Conservation (phyloP, 345 rosid species). For the Leavenworthia alabamica region DNA sequence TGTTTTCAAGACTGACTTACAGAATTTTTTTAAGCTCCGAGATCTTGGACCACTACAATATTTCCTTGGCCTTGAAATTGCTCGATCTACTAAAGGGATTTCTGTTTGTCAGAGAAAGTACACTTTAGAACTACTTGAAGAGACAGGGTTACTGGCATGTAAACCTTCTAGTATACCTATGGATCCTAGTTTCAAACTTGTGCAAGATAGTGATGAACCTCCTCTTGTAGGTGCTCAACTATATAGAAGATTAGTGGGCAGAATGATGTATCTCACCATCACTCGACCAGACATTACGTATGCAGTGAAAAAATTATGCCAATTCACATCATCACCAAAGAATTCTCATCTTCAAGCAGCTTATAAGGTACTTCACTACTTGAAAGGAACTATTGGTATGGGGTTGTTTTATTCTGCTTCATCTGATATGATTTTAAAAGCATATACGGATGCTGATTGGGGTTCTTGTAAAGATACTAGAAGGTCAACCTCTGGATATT, state of each 20-base stretch:
- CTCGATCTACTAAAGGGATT: rapidly evolving
- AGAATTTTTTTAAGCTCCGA: not conserved
- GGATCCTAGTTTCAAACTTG: not conserved
- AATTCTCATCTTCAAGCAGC: not conserved
- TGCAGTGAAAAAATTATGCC: not conserved
- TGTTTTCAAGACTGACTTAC: rapidly evolving
- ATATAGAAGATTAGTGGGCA: not conserved
- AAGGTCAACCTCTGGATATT: rapidly evolving
- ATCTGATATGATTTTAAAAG: not conserved
- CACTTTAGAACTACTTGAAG: not conserved
- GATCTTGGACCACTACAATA: not conserved
- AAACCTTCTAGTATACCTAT: not conserved
- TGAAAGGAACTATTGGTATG: not conserved
- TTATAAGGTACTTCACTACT: rapidly evolving
- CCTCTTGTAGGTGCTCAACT: not conserved
- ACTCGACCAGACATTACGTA: no score
- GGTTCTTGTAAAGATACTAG: not conserved
- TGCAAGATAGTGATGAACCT: not conserved
- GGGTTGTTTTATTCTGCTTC: not conserved
- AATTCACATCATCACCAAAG: not conserved
- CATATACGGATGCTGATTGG: not conserved
- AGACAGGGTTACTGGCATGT: not conserved
- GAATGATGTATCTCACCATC: not conserved
- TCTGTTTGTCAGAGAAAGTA: not conserved
- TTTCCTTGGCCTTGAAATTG: not conserved